Conservation (phyloP, 169 alveolate genomes). For the Blepharisma undulans region DNA sequence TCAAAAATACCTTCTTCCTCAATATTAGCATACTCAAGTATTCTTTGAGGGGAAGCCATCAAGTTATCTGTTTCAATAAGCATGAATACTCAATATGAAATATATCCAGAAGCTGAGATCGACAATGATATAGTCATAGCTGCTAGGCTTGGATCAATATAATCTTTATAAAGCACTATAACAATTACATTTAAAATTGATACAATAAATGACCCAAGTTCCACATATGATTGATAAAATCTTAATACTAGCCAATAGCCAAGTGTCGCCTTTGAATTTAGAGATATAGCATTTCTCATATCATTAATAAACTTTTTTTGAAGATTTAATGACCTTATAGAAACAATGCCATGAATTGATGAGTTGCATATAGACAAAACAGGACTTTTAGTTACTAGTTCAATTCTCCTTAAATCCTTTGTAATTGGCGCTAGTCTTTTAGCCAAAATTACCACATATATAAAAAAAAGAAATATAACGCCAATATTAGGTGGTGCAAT, state of each 20-base stretch:
- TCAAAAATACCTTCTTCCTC: not conserved
- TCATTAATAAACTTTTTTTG: not conserved
- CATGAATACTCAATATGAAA: not conserved
- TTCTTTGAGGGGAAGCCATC: not conserved
- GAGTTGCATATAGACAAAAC: not conserved
- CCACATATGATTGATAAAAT: not conserved
- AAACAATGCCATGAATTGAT: conserved; percentile 62
- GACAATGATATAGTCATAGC: not conserved
- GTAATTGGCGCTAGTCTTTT: not conserved
- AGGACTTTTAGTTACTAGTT: not conserved
- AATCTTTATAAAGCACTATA: not conserved
- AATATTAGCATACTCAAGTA: not conserved
- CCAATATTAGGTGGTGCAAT: not conserved
- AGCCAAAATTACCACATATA: not conserved
- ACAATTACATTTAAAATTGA: not conserved
- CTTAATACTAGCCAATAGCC: not conserved
- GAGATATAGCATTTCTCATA: not conserved
- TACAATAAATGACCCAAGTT: not conserved
- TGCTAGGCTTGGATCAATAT: not conserved
- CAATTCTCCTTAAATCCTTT: not conserved
- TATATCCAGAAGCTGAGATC: not conserved
- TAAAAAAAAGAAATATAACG: not conserved
- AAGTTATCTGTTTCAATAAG: not conserved
- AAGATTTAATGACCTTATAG: conserved; percentile 66
- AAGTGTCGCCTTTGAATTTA: not conserved